Conservation (phyloP, 768 basidiomycete genomes). For the Amanita fuliginea region DNA sequence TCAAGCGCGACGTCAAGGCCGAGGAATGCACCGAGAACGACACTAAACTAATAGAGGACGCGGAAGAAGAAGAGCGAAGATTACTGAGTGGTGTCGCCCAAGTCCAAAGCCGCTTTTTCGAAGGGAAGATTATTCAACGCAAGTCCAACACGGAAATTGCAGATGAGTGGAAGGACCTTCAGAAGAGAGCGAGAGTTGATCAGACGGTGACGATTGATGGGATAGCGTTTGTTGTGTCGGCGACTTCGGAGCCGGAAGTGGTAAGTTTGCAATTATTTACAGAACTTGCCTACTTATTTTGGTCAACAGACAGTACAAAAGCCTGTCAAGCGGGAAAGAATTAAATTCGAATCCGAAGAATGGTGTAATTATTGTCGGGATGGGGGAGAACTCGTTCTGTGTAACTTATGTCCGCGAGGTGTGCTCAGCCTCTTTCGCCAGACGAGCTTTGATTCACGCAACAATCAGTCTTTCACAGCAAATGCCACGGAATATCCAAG, state of each 20-base stretch:
- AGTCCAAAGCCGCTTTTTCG: conserved; percentile 48
- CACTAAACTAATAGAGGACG: conserved; percentile 22
- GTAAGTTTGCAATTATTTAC: neutral
- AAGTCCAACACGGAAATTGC: conserved; percentile 31
- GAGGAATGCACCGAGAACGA: conserved; percentile 9
- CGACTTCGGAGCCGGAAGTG: conserved; percentile 9
- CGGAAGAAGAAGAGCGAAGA: conserved; percentile 41
- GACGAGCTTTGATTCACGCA: neutral
- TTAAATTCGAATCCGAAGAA: conserved; percentile 40
- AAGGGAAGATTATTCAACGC: conserved; percentile 32
- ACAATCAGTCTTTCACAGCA: conserved; percentile 38
- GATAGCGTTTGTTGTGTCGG: conserved; percentile 18
- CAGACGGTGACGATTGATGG: conserved; percentile 24
- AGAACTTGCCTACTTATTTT: neutral
- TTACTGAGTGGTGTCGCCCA: conserved; percentile 46
- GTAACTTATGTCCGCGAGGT: conserved; percentile 46
- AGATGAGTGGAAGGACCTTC: conserved; percentile 32
- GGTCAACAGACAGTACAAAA: conserved; percentile 5
- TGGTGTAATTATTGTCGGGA: conserved; percentile 51
- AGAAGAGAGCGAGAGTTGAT: conserved; percentile 31
- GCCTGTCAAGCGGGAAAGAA: conserved; percentile 18
- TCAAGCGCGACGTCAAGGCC: conserved; percentile 28
- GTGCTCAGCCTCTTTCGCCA: conserved; percentile 5
- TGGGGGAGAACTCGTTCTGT: conserved; percentile 41
- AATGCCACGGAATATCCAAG: conserved; percentile 30